Conservation (phyloP, 139 green algal species). For the Dunaliella sp. region DNA sequence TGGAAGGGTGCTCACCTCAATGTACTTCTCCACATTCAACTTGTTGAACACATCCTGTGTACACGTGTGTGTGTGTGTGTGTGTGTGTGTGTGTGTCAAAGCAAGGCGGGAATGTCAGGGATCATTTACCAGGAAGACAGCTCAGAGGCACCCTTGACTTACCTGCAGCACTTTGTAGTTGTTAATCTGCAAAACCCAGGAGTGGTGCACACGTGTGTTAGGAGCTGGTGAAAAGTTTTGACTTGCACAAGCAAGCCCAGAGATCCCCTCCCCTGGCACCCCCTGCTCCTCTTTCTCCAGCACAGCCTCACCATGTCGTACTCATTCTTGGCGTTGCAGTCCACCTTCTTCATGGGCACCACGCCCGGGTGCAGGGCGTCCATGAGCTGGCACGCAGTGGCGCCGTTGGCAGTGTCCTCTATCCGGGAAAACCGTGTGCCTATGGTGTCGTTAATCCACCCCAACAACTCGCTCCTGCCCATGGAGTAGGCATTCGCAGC, state of each 20-base stretch:
- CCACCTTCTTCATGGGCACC: slow-evolving; percentile 91
- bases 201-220: too few species aligned
- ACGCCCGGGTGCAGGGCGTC: slow-evolving; percentile 81
- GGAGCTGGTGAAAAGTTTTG: too few species aligned
- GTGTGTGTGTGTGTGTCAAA: too few species aligned
- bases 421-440: slow-evolving; percentile 81
- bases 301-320: slow-evolving; percentile 75
- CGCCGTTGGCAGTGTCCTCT: slow-evolving; percentile 63
- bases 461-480: neutral
- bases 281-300: neutral
- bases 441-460: slow-evolving; percentile 90
- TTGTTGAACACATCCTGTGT: slow-evolving; percentile 88
- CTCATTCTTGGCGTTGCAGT: slow-evolving; percentile 95
- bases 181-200: slow-evolving; percentile 64
- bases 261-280: too few species aligned
- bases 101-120: too few species aligned
- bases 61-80: too few species aligned
- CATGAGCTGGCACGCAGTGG: slow-evolving; percentile 80
- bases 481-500: neutral
- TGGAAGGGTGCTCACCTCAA: slow-evolving; percentile 6
- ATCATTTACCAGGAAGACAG: too few species aligned
- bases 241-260: neutral
- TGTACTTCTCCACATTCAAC: slow-evolving; percentile 76
- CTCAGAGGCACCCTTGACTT: too few species aligned
- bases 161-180: slow-evolving; percentile 98